Conservation (phyloP, 2,329 filamentous ascomycete species). For the Cladosporium colombiae region DNA sequence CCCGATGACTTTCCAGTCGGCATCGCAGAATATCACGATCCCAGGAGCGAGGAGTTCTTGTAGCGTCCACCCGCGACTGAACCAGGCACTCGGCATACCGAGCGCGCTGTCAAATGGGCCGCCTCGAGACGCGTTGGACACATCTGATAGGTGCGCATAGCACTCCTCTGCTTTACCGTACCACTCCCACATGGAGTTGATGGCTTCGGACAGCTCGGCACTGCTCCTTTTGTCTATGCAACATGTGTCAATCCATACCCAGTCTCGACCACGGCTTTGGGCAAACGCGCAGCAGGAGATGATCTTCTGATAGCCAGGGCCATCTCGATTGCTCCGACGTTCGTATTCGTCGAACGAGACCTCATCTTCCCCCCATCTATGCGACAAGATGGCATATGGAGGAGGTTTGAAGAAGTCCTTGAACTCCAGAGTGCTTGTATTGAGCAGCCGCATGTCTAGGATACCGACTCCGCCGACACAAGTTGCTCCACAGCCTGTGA, state of each 20-base stretch:
- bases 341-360: conserved; percentile 25
- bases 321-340: background rate
- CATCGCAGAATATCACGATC: conserved; percentile 21
- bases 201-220: conserved; percentile 25
- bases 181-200: conserved; percentile 24
- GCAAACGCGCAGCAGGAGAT: conserved; percentile 4
- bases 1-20: conserved; percentile 29
- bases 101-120: background rate
- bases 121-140: background rate
- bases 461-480: too few relatives aligned
- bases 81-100: conserved; percentile 23
- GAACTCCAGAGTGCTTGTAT: conserved; percentile 25
- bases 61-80: conserved; percentile 28
- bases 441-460: conserved; percentile 32
- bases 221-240: conserved; percentile 25
- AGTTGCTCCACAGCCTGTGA: too few relatives aligned
- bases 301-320: conserved; percentile 20
- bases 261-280: background rate
- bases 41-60: conserved; percentile 30
- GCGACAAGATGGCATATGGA: conserved; percentile 31
- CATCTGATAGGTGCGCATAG: background rate
- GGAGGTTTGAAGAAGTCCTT: conserved; percentile 24
- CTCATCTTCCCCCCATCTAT: conserved; percentile 29
- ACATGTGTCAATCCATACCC: conserved; percentile 23
- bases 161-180: conserved; percentile 8